Percentiles rank a stretch among this genome's conserved stretches.
These are phyloP conservation scores for Euphorbia pulcherrima DNA, from an alignment of 345 rosid genomes.

Conservation along the genomic window DNA sequence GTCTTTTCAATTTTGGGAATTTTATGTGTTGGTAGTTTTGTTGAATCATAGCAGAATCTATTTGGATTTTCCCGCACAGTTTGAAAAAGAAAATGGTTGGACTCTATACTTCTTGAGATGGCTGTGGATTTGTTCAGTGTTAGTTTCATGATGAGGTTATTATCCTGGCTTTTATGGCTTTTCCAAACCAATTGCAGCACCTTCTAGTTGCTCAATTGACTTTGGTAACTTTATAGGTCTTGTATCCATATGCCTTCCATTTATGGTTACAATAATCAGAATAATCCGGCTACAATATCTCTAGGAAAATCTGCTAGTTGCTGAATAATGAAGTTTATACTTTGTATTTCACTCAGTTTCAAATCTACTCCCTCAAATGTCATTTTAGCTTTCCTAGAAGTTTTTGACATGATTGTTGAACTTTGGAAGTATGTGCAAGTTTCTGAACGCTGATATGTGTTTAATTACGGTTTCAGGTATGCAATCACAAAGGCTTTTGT, in stretches of 20 bases:
- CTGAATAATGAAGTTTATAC: neutral
- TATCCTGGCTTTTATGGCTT: neutral
- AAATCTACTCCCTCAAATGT: neutral
- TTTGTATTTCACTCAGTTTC: neutral
- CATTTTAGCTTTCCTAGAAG: neutral
- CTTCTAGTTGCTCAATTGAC: neutral
- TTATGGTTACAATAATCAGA: neutral
- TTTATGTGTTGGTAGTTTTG: neutral
- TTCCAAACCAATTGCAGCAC: too few species aligned
- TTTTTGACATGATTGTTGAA: neutral
- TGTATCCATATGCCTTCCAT: neutral
- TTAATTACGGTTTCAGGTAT: slow-evolving; percentile 49
- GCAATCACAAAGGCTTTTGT: slow-evolving; percentile 68
- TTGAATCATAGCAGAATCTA: neutral
- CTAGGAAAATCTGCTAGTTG: neutral
- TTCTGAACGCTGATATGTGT: slow-evolving; percentile 2
- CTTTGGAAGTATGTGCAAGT: neutral
- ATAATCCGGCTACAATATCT: neutral
- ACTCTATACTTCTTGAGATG: neutral
- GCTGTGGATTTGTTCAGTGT: neutral
- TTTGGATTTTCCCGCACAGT: neutral
- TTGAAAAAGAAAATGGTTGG: neutral
- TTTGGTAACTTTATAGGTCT: neutral
- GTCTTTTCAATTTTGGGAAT: neutral
- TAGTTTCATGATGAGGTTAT: neutral